These are phyloP conservation scores for Neofusicoccum sp. DNA, from an alignment of 2,329 filamentous ascomycete species.

Conservation along the genomic window DNA sequence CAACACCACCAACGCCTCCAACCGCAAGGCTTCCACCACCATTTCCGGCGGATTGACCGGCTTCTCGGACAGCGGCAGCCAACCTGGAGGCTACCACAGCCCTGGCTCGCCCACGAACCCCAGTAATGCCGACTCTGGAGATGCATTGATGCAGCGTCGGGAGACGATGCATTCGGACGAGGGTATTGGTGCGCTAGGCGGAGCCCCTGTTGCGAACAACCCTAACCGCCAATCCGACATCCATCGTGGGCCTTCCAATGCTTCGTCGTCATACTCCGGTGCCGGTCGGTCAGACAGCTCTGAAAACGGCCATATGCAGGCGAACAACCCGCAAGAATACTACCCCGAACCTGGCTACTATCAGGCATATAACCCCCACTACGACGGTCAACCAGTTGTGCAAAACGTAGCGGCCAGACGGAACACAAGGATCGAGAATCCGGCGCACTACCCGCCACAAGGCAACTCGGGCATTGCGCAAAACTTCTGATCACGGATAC, in stretches of 20 bases:
- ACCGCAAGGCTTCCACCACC: constrained; percentile 84
- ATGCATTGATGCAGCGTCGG: constrained; percentile 59
- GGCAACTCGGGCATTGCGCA: constrained; percentile 91
- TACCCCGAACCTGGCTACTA: constrained; percentile 62
- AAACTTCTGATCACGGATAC: constrained; percentile 68
- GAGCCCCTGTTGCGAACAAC: constrained; percentile 63
- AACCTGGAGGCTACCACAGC: constrained; percentile 54
- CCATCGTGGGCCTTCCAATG: constrained; percentile 88
- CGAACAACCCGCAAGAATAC: constrained; percentile 50
- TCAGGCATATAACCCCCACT: constrained; percentile 50
- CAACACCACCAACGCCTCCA: constrained; percentile 69
- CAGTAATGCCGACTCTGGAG: constrained; percentile 68
- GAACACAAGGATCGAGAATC: constrained; percentile 93
- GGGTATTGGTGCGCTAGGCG: constrained; percentile 78
- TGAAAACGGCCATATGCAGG: constrained; percentile 55
- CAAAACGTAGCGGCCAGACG: constrained; percentile 88
- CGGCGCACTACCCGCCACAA: constrained; percentile 85
- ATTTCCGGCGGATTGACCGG: constrained; percentile 70
- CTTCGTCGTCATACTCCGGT: constrained; percentile 92
- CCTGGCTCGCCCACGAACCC: constrained; percentile 66
- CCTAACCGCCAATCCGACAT: constrained; percentile 65
- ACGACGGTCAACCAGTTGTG: constrained; percentile 75
- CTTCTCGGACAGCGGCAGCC: constrained; percentile 71
- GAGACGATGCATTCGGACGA: constrained; percentile 67
- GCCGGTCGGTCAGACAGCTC: constrained; percentile 71